Evolutionary conservation across 345 rosid genomes (phyloP).

Genomic region (Luvunga scandens): DNA sequence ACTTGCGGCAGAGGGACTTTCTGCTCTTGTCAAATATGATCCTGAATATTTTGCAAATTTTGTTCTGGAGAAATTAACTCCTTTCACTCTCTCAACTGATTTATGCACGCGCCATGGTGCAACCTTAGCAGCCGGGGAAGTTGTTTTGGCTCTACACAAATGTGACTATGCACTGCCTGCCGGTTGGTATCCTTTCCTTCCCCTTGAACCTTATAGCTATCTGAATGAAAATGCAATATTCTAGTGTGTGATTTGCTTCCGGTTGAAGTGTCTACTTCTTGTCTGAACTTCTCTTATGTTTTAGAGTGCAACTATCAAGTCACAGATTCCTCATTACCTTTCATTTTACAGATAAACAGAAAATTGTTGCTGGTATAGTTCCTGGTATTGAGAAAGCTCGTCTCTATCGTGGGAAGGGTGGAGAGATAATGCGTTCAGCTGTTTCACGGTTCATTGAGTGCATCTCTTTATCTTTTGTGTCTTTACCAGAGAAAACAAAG

Average conservation of each 20-base stretch:
- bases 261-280: not conserved
- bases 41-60: conserved; percentile 58
- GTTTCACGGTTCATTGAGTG: conserved; percentile 91
- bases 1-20: conserved; percentile 81
- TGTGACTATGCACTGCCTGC: conserved; percentile 49
- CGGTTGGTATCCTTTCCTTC: conserved; percentile 50
- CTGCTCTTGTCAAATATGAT: conserved; percentile 86
- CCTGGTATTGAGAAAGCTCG: conserved; percentile 96
- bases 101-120: conserved; percentile 94
- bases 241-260: not conserved
- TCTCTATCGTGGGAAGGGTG: conserved; percentile 97
- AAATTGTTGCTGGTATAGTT: conserved; percentile 65
- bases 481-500: conserved; percentile 66
- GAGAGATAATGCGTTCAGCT: conserved; percentile 97
- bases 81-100: conserved; percentile 85
- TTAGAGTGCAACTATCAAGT: not conserved
- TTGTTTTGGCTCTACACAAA: conserved; percentile 70
- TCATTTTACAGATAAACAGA: conserved; percentile 60
- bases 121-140: conserved; percentile 82
- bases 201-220: conserved; percentile 2
- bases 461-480: conserved; percentile 56
- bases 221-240: conserved; percentile 17
- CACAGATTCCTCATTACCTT: not conserved
- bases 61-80: conserved; percentile 71
- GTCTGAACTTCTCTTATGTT: not conserved